Evolutionary conservation across 768 basidiomycete genomes (phyloP), one percentile per base, ranked within the genome.

Genomic region (Austroboletus festivus): DNA sequence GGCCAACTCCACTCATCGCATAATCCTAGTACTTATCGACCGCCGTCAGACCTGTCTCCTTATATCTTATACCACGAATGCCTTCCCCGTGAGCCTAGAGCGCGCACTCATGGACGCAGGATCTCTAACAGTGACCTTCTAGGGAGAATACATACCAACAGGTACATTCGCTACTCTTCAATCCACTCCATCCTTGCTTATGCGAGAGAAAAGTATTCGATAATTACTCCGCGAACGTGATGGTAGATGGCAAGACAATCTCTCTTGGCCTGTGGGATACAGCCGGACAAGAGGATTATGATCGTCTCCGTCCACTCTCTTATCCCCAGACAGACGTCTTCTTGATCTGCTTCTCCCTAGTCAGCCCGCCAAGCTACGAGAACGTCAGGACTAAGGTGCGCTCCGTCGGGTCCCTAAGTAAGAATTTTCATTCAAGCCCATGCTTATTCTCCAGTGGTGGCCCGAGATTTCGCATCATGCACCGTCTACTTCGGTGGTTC

Each of bases 321-420:
- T 99, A 99, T 73, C 96, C 96, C 21, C 96, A 98, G 73, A 98
- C 96, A 37, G 95, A 99, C 69, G 93, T 99, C 50, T 99, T 99
- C 76, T 77, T 99, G 72, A 94, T 99, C 67, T 99, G 96, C 71
- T 99, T 99, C 76, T 95, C 93, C 42, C 81, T 99, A 53, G 95
- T 98, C 66, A 92, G 89, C 64, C 96, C 96, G 31, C 95, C 96
- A 20, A 93, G 89, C 71, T 98, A 93, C 68, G 95, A 99, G 72
- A 99, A 99, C 77, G 95, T 98, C 55, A 83, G 88, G 71, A 96
- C 93, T 55, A 97, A 97, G 81, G 95, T 89, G 61, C 44, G 83
- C 67, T 34, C 26, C 44, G 20, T 31, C 43, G 40, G 21, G 11
- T 35, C 47, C 42, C 30, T 34, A 12, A 46, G 23, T 31, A 46